Base-by-base conservation (phyloP, 345 rosid species). In the Clausena lansium region DNA sequence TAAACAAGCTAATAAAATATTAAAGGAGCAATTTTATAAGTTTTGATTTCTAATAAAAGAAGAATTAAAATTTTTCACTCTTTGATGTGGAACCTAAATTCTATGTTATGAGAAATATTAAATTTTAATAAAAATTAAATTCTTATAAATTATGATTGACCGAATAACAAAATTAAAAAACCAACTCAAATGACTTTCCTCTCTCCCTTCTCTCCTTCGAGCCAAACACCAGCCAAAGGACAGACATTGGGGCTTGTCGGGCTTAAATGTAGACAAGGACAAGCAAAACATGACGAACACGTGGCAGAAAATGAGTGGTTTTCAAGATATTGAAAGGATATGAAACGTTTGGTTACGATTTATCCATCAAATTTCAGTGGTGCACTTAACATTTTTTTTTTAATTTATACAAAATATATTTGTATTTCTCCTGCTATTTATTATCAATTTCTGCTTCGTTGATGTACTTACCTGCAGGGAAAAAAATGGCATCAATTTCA, bases 251-350 rank as follows among this genome's bases (percentile, higher is more conserved):
- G 25, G 58, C 65, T 47, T 38, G 38, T n/a, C 41, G 1, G 22
- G 14, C 10, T 32, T 33, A 9, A 10, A 1, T 1, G 6, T 5
- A 5, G 22, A 54, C 62, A 5, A 4, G 24, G 13, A 11, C 30
- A 32, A 4, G 11, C 14, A 6, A 32, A 1, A 1, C 36, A 7
- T 0, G 7, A 17, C 47, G 25, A 22, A 74, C 84, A 85, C 87
- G 85, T 90, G 91, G 88, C 81, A 35, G 45, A 24, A n/a, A 17
- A 15, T 78, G 83, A 72, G 83, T 84, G 89, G 93, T 20, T 39
- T 6, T 6, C 2, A 52, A 36, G 52, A 71, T 87, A 82, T 82
- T 54, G 30, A 52, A 52, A 77, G 82, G 86, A 88, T 88, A 78
- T 69, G 77, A 76, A 81, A 83, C 36, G 81, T 20, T 28, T 30